Base-by-base conservation (phyloP, 2,329 filamentous ascomycete species). In the Malbranchea zuffiana region DNA sequence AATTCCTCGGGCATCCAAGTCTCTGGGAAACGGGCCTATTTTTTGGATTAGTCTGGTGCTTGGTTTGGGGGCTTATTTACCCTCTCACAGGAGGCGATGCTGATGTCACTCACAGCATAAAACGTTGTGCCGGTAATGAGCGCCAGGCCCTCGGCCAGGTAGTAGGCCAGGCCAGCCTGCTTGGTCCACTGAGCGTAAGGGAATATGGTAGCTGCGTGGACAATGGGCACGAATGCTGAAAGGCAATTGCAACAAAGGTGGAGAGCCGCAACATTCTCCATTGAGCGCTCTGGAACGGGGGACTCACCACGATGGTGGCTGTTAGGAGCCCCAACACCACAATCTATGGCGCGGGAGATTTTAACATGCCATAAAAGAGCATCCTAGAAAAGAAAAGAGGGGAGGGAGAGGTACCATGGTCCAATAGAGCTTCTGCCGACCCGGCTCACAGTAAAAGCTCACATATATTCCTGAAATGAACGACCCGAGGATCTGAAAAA, bases 21-120 rank as follows among this genome's bases (percentile, higher is more conserved):
- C 46, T 68, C 65, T 1, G 66, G 65, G 32, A 68, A 59, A 24
- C 59, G 52, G 4, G 51, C 57, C 63, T 65, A 25, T 12, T 24
- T 16, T 11, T 19, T 23, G 8, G 31, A 12, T 17, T 13, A n/a
- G n/a, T 10, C 28, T 18, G 12, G 10, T 37, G 13, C 10, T 34
- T 7, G n/a, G 12, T 15, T 35, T n/a, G n/a, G n/a, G n/a, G n/a
- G n/a, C n/a, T n/a, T n/a, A n/a, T n/a, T n/a, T n/a, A n/a, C n/a
- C n/a, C n/a, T n/a, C n/a, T n/a, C n/a, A n/a, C n/a, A n/a, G n/a
- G n/a, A n/a, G n/a, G n/a, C n/a, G n/a, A n/a, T n/a, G n/a, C n/a
- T n/a, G n/a, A n/a, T n/a, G n/a, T 6, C 17, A 33, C 41, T 33
- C 29, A 47, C 43, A 21, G 37, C 33, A 42, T 48, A 57, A 27